Evolutionary conservation across 805 yeast species (phyloP).

Genomic region (Tetrapisispora taiwanensis): DNA sequence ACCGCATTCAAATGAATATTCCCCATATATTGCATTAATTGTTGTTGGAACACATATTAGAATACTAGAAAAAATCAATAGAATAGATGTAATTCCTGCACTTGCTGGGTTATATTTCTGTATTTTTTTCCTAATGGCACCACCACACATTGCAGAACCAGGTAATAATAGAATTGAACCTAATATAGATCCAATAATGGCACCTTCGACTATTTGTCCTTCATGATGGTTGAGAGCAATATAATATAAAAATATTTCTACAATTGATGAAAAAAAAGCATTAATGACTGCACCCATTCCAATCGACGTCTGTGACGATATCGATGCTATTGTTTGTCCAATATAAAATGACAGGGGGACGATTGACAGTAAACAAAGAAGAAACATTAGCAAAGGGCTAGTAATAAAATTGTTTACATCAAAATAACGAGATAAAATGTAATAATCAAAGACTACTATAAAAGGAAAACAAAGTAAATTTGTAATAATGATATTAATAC

Average conservation of each 20-base stretch:
- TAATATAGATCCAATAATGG: conserved; percentile 83
- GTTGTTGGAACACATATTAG: conserved; percentile 89
- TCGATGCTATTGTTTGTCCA: conserved; percentile 97
- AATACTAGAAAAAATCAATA: conserved; percentile 81
- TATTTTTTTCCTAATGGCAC: conserved; percentile 84
- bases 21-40: conserved; percentile 78
- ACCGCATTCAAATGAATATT: not conserved
- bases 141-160: conserved; percentile 95
- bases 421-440: conserved; percentile 43
- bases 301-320: conserved; percentile 96
- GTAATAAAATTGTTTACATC: conserved; percentile 31
- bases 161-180: conserved; percentile 90
- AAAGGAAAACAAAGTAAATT: conserved; percentile 70
- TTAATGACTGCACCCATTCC: conserved; percentile 97
- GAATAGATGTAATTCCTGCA: conserved; percentile 94
- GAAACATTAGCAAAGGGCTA: conserved; percentile 55
- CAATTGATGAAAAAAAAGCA: conserved; percentile 93
- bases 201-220: conserved; percentile 87
- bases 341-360: conserved; percentile 93
- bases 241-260: conserved; percentile 83
- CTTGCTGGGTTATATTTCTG: conserved; percentile 92
- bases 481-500: conserved; percentile 86
- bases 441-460: conserved; percentile 74
- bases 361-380: conserved; percentile 69
- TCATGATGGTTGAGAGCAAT: conserved; percentile 81